Evolutionary conservation across 2,329 filamentous ascomycete genomes (phyloP).

Genomic region (Aspergillus clavatus): DNA sequence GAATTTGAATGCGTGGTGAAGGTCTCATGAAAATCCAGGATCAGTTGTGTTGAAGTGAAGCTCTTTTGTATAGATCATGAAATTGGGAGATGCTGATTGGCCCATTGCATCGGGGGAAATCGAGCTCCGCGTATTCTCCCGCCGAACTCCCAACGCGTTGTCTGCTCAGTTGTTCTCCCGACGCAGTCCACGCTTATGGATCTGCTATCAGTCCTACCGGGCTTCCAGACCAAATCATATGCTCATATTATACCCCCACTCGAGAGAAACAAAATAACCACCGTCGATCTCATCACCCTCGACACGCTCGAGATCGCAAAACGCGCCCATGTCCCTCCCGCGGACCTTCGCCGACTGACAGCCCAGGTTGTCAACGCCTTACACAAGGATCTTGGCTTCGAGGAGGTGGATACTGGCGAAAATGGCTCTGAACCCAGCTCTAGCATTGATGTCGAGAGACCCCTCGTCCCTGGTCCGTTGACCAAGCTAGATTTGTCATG

Average conservation of each 20-base stretch:
- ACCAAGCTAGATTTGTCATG: constrained; percentile 31
- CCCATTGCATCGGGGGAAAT: neutral
- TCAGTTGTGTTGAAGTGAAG: no score
- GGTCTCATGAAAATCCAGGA: no score
- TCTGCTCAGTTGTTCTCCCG: neutral
- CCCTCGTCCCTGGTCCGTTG: constrained; percentile 16
- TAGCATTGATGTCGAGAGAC: constrained; percentile 19
- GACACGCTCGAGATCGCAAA: constrained; percentile 79
- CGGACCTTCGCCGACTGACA: constrained; percentile 71
- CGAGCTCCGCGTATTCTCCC: constrained; percentile 8
- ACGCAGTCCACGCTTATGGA: constrained; percentile 48
- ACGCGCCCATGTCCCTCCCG: constrained; percentile 73
- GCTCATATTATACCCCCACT: constrained; percentile 71
- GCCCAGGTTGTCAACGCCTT: constrained; percentile 63
- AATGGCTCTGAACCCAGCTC: constrained; percentile 16
- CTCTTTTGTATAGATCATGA: neutral
- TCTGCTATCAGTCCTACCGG: constrained; percentile 74
- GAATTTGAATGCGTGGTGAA: no score
- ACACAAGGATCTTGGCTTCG: constrained; percentile 56
- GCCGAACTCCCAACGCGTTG: constrained; percentile 2
- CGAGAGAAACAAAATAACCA: constrained; percentile 71
- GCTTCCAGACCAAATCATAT: constrained; percentile 68
- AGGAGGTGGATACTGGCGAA: constrained; percentile 9
- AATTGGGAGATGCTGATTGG: neutral
- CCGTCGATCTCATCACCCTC: constrained; percentile 78